Evolutionary conservation across 495 filamentous ascomycete genomes (phyloP), one percentile per base, ranked within the genome.

Genomic region (Pyrenopolyporus hunteri): DNA sequence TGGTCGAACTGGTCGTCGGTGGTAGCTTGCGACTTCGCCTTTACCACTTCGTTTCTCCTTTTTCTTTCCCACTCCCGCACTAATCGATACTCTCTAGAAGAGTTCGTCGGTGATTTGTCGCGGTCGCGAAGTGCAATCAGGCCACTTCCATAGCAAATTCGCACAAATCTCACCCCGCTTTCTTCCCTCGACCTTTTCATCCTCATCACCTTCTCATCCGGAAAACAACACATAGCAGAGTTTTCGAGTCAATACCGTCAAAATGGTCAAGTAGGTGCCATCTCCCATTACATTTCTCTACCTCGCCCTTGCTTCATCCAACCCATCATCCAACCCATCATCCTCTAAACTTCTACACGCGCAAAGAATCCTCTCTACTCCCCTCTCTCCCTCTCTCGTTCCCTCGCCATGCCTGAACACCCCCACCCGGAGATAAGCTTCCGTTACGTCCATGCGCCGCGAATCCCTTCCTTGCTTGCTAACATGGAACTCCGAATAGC

Each of bases 261-360:
- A 91, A 74, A 98, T 98, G 94, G 94, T 98, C 73, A 97, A 98
- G 94, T 98, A 91, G 88, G 94, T 50, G 16, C 23, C 19, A 23
- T 42, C n/a, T n/a, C n/a, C n/a, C n/a, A n/a, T n/a, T n/a, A n/a
- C n/a, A n/a, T n/a, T 31, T 16, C 42, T 51, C 55, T 28, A 16
- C 17, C 36, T 49, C 58, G 10, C 14, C 8, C 43, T 13, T 20
- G 4, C 17, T 20, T 29, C 3, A 35, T 14, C 19, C 22, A 31
- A n/a, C n/a, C 10, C 20, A 48, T 50, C 45, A 36, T 23, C 47
- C 39, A 56, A 68, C 73, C 74, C 70, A 78, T 69, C 48, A 26
- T 57, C 20, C 44, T 17, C 10, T n/a, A n/a, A n/a, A 16, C 46
- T 50, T 56, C n/a, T 40, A 54, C 56, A 36, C 53, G 44, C 39